Conservation (phyloP, 768 basidiomycete species). For the Hebeloma cylindrosporum region DNA sequence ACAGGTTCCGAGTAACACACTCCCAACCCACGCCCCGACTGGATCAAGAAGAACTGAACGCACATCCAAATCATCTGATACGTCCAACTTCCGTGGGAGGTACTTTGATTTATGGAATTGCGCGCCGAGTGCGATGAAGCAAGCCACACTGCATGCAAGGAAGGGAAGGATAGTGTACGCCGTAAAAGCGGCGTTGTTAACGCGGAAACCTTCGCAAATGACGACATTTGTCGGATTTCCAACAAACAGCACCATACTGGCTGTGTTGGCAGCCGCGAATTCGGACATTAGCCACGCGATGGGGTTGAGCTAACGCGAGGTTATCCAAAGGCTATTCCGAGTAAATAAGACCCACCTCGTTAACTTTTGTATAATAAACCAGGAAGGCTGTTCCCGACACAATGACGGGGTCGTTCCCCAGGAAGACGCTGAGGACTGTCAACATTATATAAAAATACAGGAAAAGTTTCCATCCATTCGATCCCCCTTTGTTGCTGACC, state of each 20-base stretch:
- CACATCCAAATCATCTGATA: constrained; percentile 42
- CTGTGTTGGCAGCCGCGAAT: constrained; percentile 79
- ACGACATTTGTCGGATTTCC: constrained; percentile 96
- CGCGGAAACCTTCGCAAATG: constrained; percentile 79
- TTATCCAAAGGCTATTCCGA: background rate
- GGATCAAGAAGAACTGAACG: constrained; percentile 73
- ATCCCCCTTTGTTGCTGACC: constrained; percentile 79
- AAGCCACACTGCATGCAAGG: constrained; percentile 60
- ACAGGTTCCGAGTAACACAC: constrained; percentile 60
- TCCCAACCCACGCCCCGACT: constrained; percentile 70
- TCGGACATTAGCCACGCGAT: constrained; percentile 72
- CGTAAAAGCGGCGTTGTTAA: constrained; percentile 78
- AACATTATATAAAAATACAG: constrained; percentile 84
- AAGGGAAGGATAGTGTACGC: constrained; percentile 84
- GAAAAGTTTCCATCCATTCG: constrained; percentile 70
- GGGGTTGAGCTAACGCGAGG: constrained; percentile 39
- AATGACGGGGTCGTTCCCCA: constrained; percentile 94
- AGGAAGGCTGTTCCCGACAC: constrained; percentile 83
- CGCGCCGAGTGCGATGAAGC: constrained; percentile 53
- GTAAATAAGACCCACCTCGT: constrained; percentile 30
- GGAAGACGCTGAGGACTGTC: constrained; percentile 67
- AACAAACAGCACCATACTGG: constrained; percentile 72
- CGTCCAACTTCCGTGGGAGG: constrained; percentile 48
- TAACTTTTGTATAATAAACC: constrained; percentile 75
- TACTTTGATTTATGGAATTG: constrained; percentile 58